Conservation (phyloP, 2,329 filamentous ascomycete species). For the Colletotrichum limetticola region DNA sequence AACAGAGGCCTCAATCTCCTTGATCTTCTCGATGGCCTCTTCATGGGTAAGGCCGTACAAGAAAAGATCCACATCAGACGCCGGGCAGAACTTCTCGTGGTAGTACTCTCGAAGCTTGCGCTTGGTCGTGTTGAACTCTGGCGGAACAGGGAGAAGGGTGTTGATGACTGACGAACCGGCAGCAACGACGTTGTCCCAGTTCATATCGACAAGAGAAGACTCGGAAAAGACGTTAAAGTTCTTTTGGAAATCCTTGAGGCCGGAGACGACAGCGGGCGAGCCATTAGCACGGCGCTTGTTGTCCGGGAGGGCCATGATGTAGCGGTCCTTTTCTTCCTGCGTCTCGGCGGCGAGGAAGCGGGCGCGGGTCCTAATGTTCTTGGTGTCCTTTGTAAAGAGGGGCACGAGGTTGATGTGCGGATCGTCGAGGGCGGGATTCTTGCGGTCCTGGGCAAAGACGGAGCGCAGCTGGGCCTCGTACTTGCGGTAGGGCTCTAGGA, state of each 20-base stretch:
- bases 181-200: conserved; percentile 86
- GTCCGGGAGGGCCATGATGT: conserved; percentile 75
- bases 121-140: conserved; percentile 70
- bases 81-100: conserved; percentile 82
- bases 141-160: conserved; percentile 77
- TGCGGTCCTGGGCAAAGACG: conserved; percentile 75
- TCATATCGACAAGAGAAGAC: conserved; percentile 77
- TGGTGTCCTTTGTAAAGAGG: conserved; percentile 68
- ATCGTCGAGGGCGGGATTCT: conserved; percentile 66
- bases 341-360: conserved; percentile 68
- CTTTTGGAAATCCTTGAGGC: conserved; percentile 76
- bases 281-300: conserved; percentile 71
- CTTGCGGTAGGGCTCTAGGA: conserved; percentile 73
- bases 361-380: conserved; percentile 69
- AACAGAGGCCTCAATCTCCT: conserved; percentile 80
- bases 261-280: conserved; percentile 74
- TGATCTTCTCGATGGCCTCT: conserved; percentile 84
- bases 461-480: conserved; percentile 76
- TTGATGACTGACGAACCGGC: conserved; percentile 86
- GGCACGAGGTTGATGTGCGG: conserved; percentile 72
- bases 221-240: conserved; percentile 89
- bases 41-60: conserved; percentile 83
- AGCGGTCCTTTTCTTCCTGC: conserved; percentile 69
- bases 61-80: conserved; percentile 89
- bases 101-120: conserved; percentile 77